Percentiles rank a stretch among this genome's conserved stretches.
phyloP scores from a whole-genome alignment of 2,329 filamentous ascomycete genomes.

The Neoscytalidium dimidiatum region DNA sequence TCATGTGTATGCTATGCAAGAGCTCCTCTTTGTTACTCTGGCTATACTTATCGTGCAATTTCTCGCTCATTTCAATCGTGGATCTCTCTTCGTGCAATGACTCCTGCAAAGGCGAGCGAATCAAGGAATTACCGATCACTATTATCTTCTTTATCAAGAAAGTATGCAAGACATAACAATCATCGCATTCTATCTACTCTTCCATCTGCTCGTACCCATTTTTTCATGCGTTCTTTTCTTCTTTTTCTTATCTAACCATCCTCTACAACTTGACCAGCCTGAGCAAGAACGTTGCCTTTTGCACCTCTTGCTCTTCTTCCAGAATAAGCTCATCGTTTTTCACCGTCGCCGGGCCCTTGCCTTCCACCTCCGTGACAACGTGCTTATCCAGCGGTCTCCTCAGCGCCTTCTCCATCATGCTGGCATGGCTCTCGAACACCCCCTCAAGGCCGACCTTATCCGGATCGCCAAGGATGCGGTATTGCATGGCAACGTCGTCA shows the following conservation, averaged over 20 bases:
- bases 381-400: slow-evolving; percentile 75
- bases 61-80: too few relatives aligned
- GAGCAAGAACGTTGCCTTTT: slow-evolving; percentile 78
- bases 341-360: slow-evolving; percentile 53
- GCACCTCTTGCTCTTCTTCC: slow-evolving; percentile 83
- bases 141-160: too few relatives aligned
- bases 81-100: too few relatives aligned
- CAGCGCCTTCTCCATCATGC: slow-evolving; percentile 73
- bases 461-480: slow-evolving; percentile 76
- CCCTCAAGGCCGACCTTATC: slow-evolving; percentile 71
- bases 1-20: too few relatives aligned
- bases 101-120: too few relatives aligned
- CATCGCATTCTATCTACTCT: slow-evolving; percentile 3
- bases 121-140: too few relatives aligned
- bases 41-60: too few relatives aligned
- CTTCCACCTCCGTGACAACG: slow-evolving; percentile 60
- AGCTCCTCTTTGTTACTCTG: too few relatives aligned
- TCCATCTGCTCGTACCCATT: background rate
- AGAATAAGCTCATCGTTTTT: slow-evolving; percentile 64
- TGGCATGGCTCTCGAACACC: slow-evolving; percentile 68
- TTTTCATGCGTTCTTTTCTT: background rate
- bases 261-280: slow-evolving; percentile 66
- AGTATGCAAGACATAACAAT: background rate
- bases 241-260: background rate
- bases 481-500: slow-evolving; percentile 95